Evolutionary conservation across 805 yeast species (phyloP).

Genomic region (Myxozyma geophila): DNA sequence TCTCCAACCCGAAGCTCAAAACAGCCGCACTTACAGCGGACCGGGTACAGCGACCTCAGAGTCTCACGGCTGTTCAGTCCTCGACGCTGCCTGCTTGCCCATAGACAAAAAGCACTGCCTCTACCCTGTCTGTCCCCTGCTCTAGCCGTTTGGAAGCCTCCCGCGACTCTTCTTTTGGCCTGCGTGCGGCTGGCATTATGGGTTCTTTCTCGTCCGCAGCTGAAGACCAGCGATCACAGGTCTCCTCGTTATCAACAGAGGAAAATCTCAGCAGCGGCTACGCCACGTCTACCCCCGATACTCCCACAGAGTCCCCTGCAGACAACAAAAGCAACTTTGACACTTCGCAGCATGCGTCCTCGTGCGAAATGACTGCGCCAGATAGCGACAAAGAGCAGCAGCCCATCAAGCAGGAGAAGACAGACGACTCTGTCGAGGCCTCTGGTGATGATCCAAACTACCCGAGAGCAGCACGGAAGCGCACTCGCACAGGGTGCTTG

Average conservation of each 20-base stretch:
- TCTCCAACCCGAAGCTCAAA: too few species aligned
- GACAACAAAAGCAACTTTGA: neutral
- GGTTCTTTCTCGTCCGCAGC: neutral
- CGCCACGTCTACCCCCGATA: conserved; percentile 14
- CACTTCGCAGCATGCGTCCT: neutral
- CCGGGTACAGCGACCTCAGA: too few species aligned
- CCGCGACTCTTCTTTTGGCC: too few species aligned
- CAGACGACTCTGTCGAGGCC: neutral
- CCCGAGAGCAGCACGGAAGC: conserved; percentile 6
- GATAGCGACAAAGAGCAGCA: neutral
- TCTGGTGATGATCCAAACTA: neutral
- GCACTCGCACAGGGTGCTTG: conserved; percentile 31
- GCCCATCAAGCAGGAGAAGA: neutral
- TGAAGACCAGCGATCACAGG: neutral
- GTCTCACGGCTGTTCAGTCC: too few species aligned
- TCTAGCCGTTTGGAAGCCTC: too few species aligned
- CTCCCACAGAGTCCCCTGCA: neutral
- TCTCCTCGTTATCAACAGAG: neutral
- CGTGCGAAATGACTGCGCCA: neutral
- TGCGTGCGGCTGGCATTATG: neutral
- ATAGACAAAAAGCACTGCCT: too few species aligned
- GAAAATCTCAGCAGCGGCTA: neutral
- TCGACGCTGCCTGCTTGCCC: too few species aligned
- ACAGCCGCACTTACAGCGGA: too few species aligned
- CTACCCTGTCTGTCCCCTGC: too few species aligned